Base-by-base conservation (phyloP, 306 rosid genomes). In the Casuarina glauca region DNA sequence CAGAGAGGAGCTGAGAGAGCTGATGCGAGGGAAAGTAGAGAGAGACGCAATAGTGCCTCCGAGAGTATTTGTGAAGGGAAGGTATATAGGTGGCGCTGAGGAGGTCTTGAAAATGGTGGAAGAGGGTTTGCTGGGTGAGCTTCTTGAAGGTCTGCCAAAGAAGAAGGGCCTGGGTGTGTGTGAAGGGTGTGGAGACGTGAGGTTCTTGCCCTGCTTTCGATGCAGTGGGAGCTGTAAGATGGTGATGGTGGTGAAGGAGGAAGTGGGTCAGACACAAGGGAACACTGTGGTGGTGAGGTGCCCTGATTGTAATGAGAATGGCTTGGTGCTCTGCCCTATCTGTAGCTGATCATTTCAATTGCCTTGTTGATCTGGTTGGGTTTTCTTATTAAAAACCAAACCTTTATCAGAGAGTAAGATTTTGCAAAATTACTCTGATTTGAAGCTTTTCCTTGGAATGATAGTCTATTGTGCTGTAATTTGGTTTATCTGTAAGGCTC, bases 141-240 rank as follows among this genome's bases (percentile, higher is more conserved):
- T 94, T 9, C 79, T 94, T 35, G 80, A 87, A 16, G 98, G 93
- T 1, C 43, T 91, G 79, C 96, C 97, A 0, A 89, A 87, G 74
- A 88, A 87, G 48, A 76, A 48, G 46, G 74, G 76, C 54, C 96
- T 93, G 46, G 81, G 81, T 17, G 90, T 90, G 4, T 94, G 98
- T 60, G 91, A 89, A 4, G 98, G 97, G 4, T 94, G 98, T 71
- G 98, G 94, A 39, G 91, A 89, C 51, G 89, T 89, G 57, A 89
- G 89, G 54, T 94, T 94, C 76, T 75, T 92, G 84, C 98, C 97
- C 0, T 94, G 98, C 69, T 88, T 87, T 46, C 84, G 66, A 4
- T 94, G 98, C 62, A 92, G 80, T 76, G 98, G 98, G 54, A 94
- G 98, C 46, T 90, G 92, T 11, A 94, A 94, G 72, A 78, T 87